Evolutionary conservation across 2,329 filamentous ascomycete genomes (phyloP).

Genomic region (Didymella sp.): DNA sequence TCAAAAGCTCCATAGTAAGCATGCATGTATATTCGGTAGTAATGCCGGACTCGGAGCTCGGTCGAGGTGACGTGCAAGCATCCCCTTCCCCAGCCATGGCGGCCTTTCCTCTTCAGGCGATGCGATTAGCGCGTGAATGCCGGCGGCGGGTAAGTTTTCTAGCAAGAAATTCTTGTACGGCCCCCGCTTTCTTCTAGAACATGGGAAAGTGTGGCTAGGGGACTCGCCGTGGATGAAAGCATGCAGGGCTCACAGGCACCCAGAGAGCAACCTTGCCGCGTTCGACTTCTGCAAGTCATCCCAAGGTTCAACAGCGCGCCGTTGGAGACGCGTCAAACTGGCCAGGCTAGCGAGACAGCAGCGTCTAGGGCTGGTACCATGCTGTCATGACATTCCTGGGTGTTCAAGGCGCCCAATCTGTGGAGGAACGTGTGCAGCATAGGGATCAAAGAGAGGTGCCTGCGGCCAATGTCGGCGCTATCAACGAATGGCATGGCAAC

Average conservation of each 20-base stretch:
- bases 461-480: slow-evolving; percentile 23
- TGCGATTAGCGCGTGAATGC: slow-evolving; percentile 9
- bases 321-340: slow-evolving; percentile 7
- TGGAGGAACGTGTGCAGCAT: slow-evolving; percentile 9
- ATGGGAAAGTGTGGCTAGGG: slow-evolving; percentile 13
- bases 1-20: slow-evolving; percentile 6
- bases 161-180: slow-evolving; percentile 19
- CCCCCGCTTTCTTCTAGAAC: slow-evolving; percentile 25
- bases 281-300: slow-evolving; percentile 12
- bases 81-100: slow-evolving; percentile 10
- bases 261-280: slow-evolving; percentile 3
- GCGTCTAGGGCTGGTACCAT: too few relatives aligned
- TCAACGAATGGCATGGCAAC: slow-evolving; percentile 10
- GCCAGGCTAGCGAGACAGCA: slow-evolving; percentile 10
- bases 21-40: slow-evolving; percentile 8
- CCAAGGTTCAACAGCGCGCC: slow-evolving; percentile 10
- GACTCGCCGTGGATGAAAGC: slow-evolving; percentile 2
- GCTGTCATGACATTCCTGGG: slow-evolving; percentile 17
- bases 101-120: slow-evolving; percentile 11
- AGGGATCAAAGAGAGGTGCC: slow-evolving; percentile 7
- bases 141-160: slow-evolving; percentile 21
- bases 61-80: slow-evolving; percentile 17
- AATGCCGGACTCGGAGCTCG: slow-evolving; percentile 4
- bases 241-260: slow-evolving; percentile 5
- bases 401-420: slow-evolving; percentile 15